These are phyloP conservation scores for Talaromyces sp. DNA, from an alignment of 2,329 filamentous ascomycete genomes.

Conservation along the genomic window DNA sequence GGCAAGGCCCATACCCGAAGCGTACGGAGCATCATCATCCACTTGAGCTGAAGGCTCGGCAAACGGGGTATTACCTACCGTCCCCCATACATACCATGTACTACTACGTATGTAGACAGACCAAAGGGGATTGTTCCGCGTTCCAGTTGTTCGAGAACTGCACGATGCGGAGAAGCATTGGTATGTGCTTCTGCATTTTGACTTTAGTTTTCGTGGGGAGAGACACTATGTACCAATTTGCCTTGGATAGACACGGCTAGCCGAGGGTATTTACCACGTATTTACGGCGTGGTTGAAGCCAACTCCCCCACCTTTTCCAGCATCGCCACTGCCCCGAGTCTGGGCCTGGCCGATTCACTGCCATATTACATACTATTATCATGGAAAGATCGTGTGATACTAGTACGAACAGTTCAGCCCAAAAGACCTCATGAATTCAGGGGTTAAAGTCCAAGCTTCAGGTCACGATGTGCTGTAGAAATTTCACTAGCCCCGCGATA, in stretches of 20 bases:
- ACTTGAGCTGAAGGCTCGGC: not conserved
- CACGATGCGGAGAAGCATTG: conserved; percentile 4
- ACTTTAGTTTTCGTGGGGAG: conserved; percentile 10
- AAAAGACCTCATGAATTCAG: not conserved
- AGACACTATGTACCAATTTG: not conserved
- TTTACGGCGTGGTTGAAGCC: not conserved
- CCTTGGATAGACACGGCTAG: conserved; percentile 12
- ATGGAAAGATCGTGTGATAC: not conserved
- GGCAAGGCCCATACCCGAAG: conserved; percentile 8
- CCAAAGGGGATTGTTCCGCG: not conserved
- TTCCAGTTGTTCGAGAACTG: not conserved
- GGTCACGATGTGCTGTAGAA: conserved; percentile 7
- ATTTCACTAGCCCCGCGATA: not conserved
- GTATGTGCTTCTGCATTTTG: not conserved
- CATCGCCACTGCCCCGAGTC: not conserved
- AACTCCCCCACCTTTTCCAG: conserved; percentile 2
- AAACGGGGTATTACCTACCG: conserved; percentile 6
- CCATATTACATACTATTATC: not conserved
- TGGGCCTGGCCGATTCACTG: not conserved
- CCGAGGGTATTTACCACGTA: conserved; percentile 1
- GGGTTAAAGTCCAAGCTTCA: not conserved
- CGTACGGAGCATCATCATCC: not conserved
- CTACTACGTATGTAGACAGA: not conserved
- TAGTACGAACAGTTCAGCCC: too few species aligned
- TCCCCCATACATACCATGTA: not conserved